phyloP scores from a whole-genome alignment of 2,329 filamentous ascomycete genomes.

The Neofusicoccum sp. region DNA sequence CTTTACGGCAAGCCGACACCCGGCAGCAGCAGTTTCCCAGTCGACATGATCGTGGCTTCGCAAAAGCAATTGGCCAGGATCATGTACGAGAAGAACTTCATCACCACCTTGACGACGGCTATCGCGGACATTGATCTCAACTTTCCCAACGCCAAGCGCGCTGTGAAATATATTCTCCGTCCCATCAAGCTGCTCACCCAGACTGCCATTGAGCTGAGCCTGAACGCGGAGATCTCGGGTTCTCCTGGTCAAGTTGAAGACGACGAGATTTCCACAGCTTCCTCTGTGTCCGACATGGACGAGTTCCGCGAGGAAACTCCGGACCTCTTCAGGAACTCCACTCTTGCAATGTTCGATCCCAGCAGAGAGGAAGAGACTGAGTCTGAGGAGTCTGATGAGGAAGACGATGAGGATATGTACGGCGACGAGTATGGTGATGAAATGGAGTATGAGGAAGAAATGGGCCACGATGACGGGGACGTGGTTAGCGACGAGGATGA shows the following conservation, averaged over 20 bases:
- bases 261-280: constrained; percentile 84
- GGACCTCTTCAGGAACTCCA: constrained; percentile 94
- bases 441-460: constrained; percentile 89
- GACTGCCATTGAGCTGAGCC: constrained; percentile 83
- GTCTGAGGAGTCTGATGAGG: constrained; percentile 68
- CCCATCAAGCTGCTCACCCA: constrained; percentile 86
- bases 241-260: constrained; percentile 69
- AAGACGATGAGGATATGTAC: constrained; percentile 74
- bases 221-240: constrained; percentile 72
- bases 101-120: constrained; percentile 83
- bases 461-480: constrained; percentile 78
- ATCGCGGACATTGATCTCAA: constrained; percentile 96
- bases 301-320: constrained; percentile 81
- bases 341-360: constrained; percentile 90
- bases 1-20: constrained; percentile 41
- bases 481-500: constrained; percentile 88
- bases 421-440: constrained; percentile 87
- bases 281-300: constrained; percentile 85
- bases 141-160: constrained; percentile 88
- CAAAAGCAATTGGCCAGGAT: constrained; percentile 85
- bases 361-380: constrained; percentile 80
- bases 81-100: constrained; percentile 98
- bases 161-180: constrained; percentile 93
- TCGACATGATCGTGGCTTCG: constrained; percentile 51
- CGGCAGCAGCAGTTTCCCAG: not conserved